Conservation (phyloP, 257 asterid species). For the Catharanthus roseus region DNA sequence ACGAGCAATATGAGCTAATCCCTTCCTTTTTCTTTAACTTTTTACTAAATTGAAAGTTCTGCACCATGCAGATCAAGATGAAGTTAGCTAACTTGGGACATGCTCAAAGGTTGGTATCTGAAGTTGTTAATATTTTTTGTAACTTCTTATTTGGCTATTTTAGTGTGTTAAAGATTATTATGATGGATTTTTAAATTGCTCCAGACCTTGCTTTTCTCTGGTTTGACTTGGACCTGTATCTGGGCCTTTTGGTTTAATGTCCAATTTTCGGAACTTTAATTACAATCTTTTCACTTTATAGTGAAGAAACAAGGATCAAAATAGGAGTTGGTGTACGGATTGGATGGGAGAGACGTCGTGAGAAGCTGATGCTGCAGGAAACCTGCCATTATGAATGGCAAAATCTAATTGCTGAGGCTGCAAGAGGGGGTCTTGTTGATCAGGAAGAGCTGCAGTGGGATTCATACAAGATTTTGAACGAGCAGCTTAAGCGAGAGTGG, state of each 20-base stretch:
- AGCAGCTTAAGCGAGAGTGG: conserved; percentile 68
- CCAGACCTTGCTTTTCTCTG: neutral
- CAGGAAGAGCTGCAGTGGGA: conserved; percentile 84
- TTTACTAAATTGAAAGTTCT: conserved; percentile 19
- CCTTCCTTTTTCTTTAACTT: neutral
- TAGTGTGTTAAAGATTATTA: too few species aligned
- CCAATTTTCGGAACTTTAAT: neutral
- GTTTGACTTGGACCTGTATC: neutral
- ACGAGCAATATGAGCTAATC: conserved; percentile 6
- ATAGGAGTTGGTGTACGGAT: conserved; percentile 80
- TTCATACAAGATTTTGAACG: conserved; percentile 48
- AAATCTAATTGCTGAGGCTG: conserved; percentile 67
- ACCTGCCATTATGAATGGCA: conserved; percentile 76
- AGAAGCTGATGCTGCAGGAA: conserved; percentile 67
- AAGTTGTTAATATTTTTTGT: neutral
- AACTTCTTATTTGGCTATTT: neutral
- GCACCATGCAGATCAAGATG: conserved; percentile 68
- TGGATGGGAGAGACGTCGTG: conserved; percentile 87
- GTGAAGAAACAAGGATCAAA: conserved; percentile 70
- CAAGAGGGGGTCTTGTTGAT: conserved; percentile 58
- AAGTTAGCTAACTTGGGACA: conserved; percentile 76
- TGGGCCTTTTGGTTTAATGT: neutral
- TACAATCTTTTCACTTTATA: conserved; percentile 18
- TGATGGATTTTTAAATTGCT: neutral
- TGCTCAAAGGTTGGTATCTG: conserved; percentile 64